Evolutionary conservation across 257 asterid species (phyloP).

Genomic region (Rauvolfia tetraphylla): DNA sequence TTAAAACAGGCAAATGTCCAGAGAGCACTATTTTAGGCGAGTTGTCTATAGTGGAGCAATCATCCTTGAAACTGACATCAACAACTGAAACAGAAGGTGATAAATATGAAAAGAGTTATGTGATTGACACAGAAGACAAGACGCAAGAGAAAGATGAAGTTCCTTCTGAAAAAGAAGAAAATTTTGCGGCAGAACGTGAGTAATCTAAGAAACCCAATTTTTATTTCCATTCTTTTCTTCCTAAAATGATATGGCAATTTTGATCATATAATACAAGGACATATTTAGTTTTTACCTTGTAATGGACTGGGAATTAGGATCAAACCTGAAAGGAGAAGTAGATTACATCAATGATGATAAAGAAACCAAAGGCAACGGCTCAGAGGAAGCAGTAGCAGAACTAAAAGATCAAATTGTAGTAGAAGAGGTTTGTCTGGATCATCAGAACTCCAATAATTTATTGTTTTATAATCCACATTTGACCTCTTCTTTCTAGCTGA

Average conservation of each 20-base stretch:
- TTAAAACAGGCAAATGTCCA: constrained; percentile 5
- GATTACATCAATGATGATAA: not conserved
- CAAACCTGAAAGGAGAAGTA: not conserved
- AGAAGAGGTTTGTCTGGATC: not conserved
- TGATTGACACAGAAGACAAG: not conserved
- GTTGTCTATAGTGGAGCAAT: not conserved
- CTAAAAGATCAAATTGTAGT: not conserved
- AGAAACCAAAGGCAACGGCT: not conserved
- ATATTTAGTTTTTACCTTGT: not conserved
- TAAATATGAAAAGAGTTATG: not conserved
- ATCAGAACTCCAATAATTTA: not conserved
- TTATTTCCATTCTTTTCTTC: not conserved
- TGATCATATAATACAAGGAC: not conserved
- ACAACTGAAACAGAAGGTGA: constrained; percentile 1
- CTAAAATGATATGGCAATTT: not conserved
- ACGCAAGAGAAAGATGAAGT: not conserved
- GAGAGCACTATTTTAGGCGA: constrained; percentile 2
- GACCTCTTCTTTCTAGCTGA: not conserved
- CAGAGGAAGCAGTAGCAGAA: not conserved
- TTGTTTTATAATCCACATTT: not conserved
- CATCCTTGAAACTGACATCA: constrained; percentile 1
- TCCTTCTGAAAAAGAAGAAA: constrained; percentile 4
- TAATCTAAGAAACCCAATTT: not conserved
- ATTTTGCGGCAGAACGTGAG: not conserved
- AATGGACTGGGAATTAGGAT: not conserved